Percentiles rank a stretch among this genome's conserved stretches.
phyloP scores from a whole-genome alignment of 176 grass and related monocot genomes.

The Carex pumila region DNA sequence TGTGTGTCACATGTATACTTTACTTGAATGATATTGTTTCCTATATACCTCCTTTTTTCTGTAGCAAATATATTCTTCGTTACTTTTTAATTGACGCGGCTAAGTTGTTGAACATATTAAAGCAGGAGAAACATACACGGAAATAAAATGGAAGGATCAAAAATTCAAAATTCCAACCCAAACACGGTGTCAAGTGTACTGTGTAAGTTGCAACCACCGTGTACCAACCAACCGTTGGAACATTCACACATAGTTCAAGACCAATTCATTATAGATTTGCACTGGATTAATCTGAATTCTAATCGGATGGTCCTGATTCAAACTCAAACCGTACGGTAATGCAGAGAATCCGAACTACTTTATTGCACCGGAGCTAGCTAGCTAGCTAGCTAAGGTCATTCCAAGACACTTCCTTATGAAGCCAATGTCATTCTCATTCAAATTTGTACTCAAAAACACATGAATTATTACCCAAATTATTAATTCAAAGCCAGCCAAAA shows the following conservation, averaged over 20 bases:
- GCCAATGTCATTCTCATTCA: neutral
- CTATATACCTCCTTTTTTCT: neutral
- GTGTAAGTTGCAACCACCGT: neutral
- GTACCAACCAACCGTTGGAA: neutral
- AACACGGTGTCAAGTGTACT: neutral
- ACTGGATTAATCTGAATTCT: too few relatives aligned
- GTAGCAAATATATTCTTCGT: neutral
- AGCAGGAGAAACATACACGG: neutral
- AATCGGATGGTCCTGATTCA: too few relatives aligned
- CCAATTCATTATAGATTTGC: neutral
- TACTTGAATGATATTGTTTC: too few relatives aligned
- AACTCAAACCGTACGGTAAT: too few relatives aligned
- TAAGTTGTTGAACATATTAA: neutral
- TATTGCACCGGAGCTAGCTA: neutral
- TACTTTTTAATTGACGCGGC: neutral
- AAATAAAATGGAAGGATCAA: neutral
- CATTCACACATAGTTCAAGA: neutral
- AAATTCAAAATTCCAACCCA: neutral
- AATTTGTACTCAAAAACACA: neutral
- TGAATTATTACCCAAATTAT: neutral
- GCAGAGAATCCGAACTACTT: too few relatives aligned
- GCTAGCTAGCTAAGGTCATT: neutral
- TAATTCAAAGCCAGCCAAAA: slow-evolving; percentile 4
- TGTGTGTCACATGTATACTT: too few relatives aligned
- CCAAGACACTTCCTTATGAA: slow-evolving; percentile 1